Evolutionary conservation across 192 early-diverging fungal genomes (phyloP).

Genomic region (Coemansia aciculifera): DNA sequence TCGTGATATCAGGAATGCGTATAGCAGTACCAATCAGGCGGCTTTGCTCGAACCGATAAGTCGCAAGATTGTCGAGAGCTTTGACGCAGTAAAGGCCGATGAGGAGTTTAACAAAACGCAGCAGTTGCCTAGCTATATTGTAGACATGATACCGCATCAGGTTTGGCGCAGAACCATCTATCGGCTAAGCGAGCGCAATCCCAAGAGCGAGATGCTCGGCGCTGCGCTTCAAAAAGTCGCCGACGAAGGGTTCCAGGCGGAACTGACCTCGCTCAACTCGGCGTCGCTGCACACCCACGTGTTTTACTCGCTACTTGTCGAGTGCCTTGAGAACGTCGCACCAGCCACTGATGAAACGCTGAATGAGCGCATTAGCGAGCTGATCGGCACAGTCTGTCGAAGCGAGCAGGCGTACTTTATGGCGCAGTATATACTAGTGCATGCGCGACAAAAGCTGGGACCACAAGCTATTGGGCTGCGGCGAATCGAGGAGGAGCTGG

Average conservation of each 20-base stretch:
- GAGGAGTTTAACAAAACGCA: constrained; percentile 51
- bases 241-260: constrained; percentile 63
- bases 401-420: constrained; percentile 48
- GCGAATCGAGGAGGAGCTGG: constrained; percentile 46
- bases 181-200: constrained; percentile 63
- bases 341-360: constrained; percentile 61
- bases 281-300: constrained; percentile 68
- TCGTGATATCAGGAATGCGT: constrained; percentile 19
- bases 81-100: constrained; percentile 62
- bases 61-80: constrained; percentile 60
- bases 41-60: constrained; percentile 53
- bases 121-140: constrained; percentile 59
- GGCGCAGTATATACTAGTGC: constrained; percentile 37
- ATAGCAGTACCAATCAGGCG: constrained; percentile 1
- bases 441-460: constrained; percentile 29
- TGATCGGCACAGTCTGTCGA: constrained; percentile 44
- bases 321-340: constrained; percentile 62
- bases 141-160: constrained; percentile 59
- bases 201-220: constrained; percentile 63
- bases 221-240: constrained; percentile 67
- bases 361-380: constrained; percentile 57
- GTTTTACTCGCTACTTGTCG: constrained; percentile 63
- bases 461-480: constrained; percentile 15
- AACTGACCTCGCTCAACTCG: constrained; percentile 66
- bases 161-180: constrained; percentile 70